Base-by-base conservation (phyloP, 2,329 filamentous ascomycete species). In the Aspergillus awamori region DNA sequence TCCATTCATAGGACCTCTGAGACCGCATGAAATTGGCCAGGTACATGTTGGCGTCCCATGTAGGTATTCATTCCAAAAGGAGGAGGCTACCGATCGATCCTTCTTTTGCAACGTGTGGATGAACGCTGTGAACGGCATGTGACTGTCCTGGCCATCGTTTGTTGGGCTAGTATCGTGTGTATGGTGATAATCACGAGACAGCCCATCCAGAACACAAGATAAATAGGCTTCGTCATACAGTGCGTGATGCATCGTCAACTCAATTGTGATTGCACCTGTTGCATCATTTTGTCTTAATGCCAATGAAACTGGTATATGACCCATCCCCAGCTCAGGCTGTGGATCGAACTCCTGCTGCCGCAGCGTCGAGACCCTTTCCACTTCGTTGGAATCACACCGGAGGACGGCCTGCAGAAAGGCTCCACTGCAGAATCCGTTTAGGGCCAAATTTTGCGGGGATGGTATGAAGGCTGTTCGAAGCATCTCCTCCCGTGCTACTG, bases 381-480 rank as follows among this genome's bases (percentile, higher is more conserved):
- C 43, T 60, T 60, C 52, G n/a, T 20, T 15, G 6, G 20, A 43
- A 3, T 60, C 30, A 6, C 5, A 10, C 13, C 36, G 22, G 8
- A 60, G 53, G 6, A 60, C 47, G 5, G 45, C 58, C 41, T 60
- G 58, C 41, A 60, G 13, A 38, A 60, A 56, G n/a, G 52, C 22
- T 36, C 38, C 52, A 15, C 53, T 26, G 11, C 45, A 51, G 5
- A 51, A 52, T 6, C 52, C 52, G 6, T 39, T 22, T 5, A n/a
- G 5, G 1, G 17, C 4, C 13, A 24, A 5, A 5, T 13, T 4
- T 17, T 28, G 20, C 1, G 53, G 38, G 5, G 30, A 38, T 5
- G 52, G 58, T 5, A 56, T 13, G 17, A 60, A 60, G 15, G 17
- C 36, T 11, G 58, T 60, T n/a, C 58, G 58, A n/a, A 60, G 58